Conservation (phyloP, 1,284 basidiomycete species). For the Apiotrichum mycotoxinovorans region DNA sequence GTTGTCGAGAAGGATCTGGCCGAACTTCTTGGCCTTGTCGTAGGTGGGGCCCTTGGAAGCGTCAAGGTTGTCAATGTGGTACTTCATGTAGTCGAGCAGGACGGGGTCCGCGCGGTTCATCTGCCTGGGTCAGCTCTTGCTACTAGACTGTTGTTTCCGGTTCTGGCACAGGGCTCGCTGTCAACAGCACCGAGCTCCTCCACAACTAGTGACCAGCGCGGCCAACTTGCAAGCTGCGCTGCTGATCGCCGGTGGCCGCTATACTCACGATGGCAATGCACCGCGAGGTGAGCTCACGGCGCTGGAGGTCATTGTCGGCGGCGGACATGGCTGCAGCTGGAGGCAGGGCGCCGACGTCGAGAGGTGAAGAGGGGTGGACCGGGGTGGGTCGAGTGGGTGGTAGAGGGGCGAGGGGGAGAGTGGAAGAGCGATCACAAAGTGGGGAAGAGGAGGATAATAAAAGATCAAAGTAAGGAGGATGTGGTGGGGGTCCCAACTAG, state of each 20-base stretch:
- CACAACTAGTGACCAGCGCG: too few species aligned
- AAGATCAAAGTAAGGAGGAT: not conserved
- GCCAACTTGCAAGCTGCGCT: too few species aligned
- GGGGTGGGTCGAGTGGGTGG: conserved; percentile 1
- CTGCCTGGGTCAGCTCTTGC: conserved; percentile 17
- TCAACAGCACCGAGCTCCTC: too few species aligned
- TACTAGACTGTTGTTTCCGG: not conserved
- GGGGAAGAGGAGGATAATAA: conserved; percentile 1
- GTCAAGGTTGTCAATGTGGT: conserved; percentile 81
- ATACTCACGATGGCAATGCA: conserved; percentile 76
- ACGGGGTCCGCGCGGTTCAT: conserved; percentile 95
- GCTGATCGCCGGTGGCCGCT: too few species aligned
- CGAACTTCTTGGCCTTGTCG: conserved; percentile 91
- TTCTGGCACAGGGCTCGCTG: not conserved
- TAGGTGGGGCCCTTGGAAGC: conserved; percentile 84
- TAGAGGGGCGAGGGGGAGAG: conserved; percentile 4
- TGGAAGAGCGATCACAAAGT: not conserved
- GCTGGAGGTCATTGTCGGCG: conserved; percentile 38
- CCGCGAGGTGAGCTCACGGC: conserved; percentile 82
- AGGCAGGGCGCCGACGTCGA: conserved; percentile 11
- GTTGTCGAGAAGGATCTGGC: conserved; percentile 93
- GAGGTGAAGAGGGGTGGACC: not conserved
- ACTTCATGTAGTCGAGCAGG: conserved; percentile 90
- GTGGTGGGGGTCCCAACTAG: not conserved
- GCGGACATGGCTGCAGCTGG: conserved; percentile 21